Percentiles rank a stretch among this genome's conserved stretches.
Evolutionary conservation across 345 rosid genomes (phyloP).

Genomic region (Salix brachista): DNA sequence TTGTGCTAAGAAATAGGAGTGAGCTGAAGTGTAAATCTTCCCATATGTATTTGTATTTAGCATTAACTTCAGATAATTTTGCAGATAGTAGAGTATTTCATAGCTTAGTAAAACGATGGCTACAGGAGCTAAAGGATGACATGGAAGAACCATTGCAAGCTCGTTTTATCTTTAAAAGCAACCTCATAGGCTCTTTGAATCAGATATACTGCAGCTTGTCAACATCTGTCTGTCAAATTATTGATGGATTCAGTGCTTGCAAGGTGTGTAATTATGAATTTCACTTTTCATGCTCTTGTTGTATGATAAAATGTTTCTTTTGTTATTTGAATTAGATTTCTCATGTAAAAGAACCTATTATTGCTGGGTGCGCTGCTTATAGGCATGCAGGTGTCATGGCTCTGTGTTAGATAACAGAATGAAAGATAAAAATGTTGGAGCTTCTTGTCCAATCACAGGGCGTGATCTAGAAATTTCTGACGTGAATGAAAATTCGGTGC

Average conservation of each 20-base stretch:
- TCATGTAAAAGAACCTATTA: background rate
- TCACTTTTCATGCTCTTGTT: background rate
- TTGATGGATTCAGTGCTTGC: conserved; percentile 58
- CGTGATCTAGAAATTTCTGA: conserved; percentile 40
- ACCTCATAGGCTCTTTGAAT: conserved; percentile 56
- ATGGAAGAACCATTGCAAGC: conserved; percentile 62
- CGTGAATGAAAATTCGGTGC: conserved; percentile 54
- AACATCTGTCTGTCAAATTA: conserved; percentile 42
- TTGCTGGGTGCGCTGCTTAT: conserved; percentile 14
- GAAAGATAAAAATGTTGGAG: conserved; percentile 28
- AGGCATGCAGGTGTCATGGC: conserved; percentile 87
- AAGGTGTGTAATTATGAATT: conserved; percentile 39
- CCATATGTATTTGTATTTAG: background rate
- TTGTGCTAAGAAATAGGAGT: background rate
- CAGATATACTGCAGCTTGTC: conserved; percentile 62
- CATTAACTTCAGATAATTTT: conserved; percentile 13
- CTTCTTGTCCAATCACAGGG: conserved; percentile 52
- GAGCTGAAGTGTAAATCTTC: background rate
- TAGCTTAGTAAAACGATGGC: conserved; percentile 72
- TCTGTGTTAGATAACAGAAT: conserved; percentile 30
- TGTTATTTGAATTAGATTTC: background rate
- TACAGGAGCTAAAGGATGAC: conserved; percentile 67
- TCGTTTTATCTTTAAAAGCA: conserved; percentile 50
- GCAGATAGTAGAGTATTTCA: conserved; percentile 58
- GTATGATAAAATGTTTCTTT: background rate